A percentile compares a stretch with the other conserved stretches of the same genome.
phyloP scores from a whole-genome alignment of 306 rosid species.

The Castanea mollissima region DNA sequence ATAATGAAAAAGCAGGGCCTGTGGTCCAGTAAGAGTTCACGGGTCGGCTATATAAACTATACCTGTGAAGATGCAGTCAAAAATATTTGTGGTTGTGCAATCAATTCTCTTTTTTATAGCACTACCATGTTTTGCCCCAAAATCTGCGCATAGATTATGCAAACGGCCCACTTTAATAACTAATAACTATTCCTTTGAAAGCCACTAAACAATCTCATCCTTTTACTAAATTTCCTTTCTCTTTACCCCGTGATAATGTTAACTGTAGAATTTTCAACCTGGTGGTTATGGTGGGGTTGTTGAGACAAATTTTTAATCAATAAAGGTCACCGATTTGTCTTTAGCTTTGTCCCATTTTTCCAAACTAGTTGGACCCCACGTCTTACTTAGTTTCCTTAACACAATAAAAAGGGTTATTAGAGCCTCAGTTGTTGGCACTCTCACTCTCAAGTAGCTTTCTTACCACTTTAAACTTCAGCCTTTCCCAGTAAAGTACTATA shows the following conservation, averaged over 20 bases:
- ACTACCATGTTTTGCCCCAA: background rate
- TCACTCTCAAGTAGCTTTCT: background rate
- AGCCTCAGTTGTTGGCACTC: background rate
- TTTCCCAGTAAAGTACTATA: background rate
- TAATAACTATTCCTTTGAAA: background rate
- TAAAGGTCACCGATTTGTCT: conserved; percentile 4
- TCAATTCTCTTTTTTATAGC: background rate
- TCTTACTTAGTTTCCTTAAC: background rate
- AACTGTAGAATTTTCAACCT: background rate
- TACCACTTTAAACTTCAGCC: background rate
- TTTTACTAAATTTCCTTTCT: background rate
- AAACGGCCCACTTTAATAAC: background rate
- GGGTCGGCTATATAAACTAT: background rate
- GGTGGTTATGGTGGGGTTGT: background rate
- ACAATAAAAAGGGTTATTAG: conserved; percentile 24
- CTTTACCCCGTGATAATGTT: background rate
- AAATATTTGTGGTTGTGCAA: background rate
- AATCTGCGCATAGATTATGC: background rate
- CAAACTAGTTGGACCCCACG: conserved; percentile 7
- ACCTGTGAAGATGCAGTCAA: background rate
- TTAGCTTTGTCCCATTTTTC: background rate
- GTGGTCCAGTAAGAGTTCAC: background rate
- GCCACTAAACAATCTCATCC: background rate
- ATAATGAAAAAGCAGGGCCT: background rate
- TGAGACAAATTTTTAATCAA: background rate